Evolutionary conservation across 2,329 filamentous ascomycete genomes (phyloP), one percentile per base, ranked within the genome.

Genomic region (Trichoderma asperellum): DNA sequence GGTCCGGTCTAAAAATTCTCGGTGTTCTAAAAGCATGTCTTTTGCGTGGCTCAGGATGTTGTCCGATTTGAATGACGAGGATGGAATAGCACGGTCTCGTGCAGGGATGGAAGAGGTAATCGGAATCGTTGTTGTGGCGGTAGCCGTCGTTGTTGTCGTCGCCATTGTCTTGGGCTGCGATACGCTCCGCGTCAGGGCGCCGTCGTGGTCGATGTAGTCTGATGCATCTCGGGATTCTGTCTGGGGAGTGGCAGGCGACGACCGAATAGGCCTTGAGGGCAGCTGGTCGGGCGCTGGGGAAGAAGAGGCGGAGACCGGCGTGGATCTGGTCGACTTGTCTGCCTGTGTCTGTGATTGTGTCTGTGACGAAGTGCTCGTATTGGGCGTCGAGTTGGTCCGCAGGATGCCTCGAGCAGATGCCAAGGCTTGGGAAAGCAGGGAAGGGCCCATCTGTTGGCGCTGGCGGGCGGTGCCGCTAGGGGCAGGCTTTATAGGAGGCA

Each of bases 381-480:
- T 65, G 24, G 74, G 68, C 47, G 73, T 62, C 32, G 70, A 57
- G 16, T 65, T 55, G 35, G 76, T 73, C 24, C 76, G 73, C 61
- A 75, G 77, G 61, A 87, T 86, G 75, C 85, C 86, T 75, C 86
- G 85, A 75, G 86, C 86, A 79, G 85, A 86, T 76, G 86, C 86
- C 77, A 88, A 81, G 76, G 86, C 86, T 79, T 88, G 84, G 70
- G 85, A 84, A 78, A 88, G 81, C 74, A 88, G 77, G 70, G 86
- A 88, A 73, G 85, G 84, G 72, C 85, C 85, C 75, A 79, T 80
- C 74, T 83, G 80, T 76, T 83, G 79, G 74, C 81, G 81, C 73
- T 81, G 79, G 72, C 78, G 76, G 72, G 78, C 75, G 71, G 75
- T 69, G 68, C 73, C 71, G 73, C 79, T 79, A 75, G 82, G 79